phyloP scores from a whole-genome alignment of 2,329 filamentous ascomycete genomes.

The Dryadomyces quercus-mongolicae region DNA sequence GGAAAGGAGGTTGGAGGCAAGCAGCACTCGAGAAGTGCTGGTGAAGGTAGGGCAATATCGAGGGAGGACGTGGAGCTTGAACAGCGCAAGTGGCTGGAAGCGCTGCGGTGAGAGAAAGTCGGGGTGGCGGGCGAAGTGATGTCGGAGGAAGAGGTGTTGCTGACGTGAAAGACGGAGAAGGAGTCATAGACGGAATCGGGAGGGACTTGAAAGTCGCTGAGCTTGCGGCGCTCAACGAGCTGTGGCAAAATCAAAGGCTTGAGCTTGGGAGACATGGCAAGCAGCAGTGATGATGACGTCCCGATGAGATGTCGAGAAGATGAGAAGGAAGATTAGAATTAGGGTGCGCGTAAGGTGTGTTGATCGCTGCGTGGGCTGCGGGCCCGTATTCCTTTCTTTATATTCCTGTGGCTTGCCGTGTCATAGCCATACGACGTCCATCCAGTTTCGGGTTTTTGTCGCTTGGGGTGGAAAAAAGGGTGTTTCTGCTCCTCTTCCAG shows the following conservation, averaged over 20 bases:
- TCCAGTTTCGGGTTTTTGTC: too few species aligned
- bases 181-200: conserved; percentile 18
- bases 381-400: conserved; percentile 1
- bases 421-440: neutral
- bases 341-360: neutral
- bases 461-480: neutral
- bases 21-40: conserved; percentile 30
- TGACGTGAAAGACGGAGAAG: conserved; percentile 29
- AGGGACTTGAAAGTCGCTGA: conserved; percentile 20
- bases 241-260: conserved; percentile 42
- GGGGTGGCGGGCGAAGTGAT: conserved; percentile 59
- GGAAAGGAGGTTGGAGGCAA: conserved; percentile 41
- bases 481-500: neutral
- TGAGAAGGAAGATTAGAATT: neutral
- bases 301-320: neutral
- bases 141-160: conserved; percentile 48
- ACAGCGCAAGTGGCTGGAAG: conserved; percentile 37
- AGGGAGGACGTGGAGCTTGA: conserved; percentile 70
- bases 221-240: conserved; percentile 35
- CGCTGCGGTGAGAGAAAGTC: conserved; percentile 45
- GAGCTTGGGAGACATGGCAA: conserved; percentile 33
- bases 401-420: neutral
- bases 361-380: neutral
- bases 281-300: neutral
- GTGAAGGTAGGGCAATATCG: conserved; percentile 35